Base-by-base conservation (phyloP, 331 rosid species). In the Cydonia oblonga region DNA sequence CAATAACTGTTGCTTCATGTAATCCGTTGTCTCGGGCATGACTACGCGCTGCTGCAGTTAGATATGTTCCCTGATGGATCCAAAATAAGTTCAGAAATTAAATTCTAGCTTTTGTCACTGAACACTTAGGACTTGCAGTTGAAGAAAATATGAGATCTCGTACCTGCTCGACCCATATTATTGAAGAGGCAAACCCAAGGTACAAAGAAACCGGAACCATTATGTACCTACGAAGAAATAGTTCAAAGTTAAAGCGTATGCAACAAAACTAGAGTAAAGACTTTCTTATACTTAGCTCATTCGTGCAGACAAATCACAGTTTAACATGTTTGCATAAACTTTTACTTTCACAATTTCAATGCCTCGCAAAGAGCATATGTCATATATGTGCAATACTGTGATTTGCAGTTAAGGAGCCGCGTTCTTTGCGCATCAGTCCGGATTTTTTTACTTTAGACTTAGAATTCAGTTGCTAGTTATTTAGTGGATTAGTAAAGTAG, bases 111-210 rank as follows among this genome's bases (percentile, higher is more conserved):
- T 68, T 70, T 61, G 77, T n/a, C 22, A 19, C 24, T 16, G 12
- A 42, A 22, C 23, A 24, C 19, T 22, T 26, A 56, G 5, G 10
- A 68, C 46, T 60, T 22, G 33, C 71, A 62, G 40, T 60, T 18
- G 35, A 77, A 51, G 32, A 19, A 84, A 75, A 83, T 44, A 49
- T 59, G 78, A 80, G 65, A 59, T 71, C 46, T 9, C 67, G 64
- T 80, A 93, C 98, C 97, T 90, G 84, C 74, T 90, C 98, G 70
- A 93, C 98, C 97, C 97, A 93, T 75, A 89, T 84, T 63, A 93
- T 93, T 69, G 98, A 85, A 82, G 97, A 93, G 83, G 97, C 79
- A 89, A 93, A 93, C 16, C 97, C 97, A 62, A 93, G 92, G 84
- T 87, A 91, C 73, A 93, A 26, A 79, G 98, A 93, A 68, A 92